Conservation (phyloP, 768 basidiomycete species). For the Cystobasidium tubakii region DNA sequence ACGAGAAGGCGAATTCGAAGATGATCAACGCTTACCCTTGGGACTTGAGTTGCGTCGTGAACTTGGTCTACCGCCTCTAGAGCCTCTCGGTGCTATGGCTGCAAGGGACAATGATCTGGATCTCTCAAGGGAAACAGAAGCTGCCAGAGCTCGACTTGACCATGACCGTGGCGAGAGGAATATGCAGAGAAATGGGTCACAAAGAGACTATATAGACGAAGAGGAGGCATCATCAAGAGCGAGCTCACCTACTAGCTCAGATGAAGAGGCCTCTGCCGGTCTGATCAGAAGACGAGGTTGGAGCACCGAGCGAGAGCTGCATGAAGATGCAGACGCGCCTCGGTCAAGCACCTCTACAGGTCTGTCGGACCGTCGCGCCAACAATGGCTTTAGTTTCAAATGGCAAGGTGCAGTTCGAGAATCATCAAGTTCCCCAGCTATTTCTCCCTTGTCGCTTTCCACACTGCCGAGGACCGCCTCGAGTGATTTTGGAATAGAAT, state of each 20-base stretch:
- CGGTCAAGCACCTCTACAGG: neutral
- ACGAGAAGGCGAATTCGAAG: neutral
- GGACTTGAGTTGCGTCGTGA: neutral
- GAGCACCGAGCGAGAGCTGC: conserved; percentile 9
- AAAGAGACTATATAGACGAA: neutral
- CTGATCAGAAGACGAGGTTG: conserved; percentile 29
- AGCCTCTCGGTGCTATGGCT: neutral
- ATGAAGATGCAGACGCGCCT: neutral
- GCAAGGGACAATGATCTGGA: neutral
- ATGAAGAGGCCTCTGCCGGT: neutral
- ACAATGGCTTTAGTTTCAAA: too few relatives aligned
- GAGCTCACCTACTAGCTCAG: neutral
- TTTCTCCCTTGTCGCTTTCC: conserved; percentile 2
- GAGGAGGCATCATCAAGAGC: neutral
- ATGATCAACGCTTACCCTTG: neutral
- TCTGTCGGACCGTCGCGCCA: too few relatives aligned
- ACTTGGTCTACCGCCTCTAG: neutral
- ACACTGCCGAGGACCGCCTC: neutral
- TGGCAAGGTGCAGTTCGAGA: neutral
- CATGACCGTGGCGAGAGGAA: too few relatives aligned
- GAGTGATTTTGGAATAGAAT: neutral
- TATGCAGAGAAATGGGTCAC: neutral
- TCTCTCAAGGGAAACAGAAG: neutral
- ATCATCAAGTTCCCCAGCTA: neutral
- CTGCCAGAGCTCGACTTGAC: neutral